These are phyloP conservation scores for Lachancea waltii DNA, from an alignment of 805 yeast species.

Conservation along the genomic window DNA sequence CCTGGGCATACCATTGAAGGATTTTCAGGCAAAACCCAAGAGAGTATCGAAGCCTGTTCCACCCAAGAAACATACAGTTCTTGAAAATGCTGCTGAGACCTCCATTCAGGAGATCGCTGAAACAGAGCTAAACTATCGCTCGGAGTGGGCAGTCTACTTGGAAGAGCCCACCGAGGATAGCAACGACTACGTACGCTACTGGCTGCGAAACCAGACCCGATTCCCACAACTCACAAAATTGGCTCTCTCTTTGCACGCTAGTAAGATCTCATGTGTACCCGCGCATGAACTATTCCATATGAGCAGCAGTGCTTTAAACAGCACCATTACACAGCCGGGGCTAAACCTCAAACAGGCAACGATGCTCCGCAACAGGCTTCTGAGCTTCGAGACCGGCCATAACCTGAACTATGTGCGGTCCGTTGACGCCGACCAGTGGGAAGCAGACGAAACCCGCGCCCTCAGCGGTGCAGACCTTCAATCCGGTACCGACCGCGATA, in stretches of 20 bases:
- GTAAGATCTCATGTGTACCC: conserved; percentile 11
- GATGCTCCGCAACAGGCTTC: conserved; percentile 13
- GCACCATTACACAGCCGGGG: conserved; percentile 10
- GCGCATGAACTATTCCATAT: conserved; percentile 11
- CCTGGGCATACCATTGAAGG: no score
- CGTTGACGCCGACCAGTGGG: conserved; percentile 13
- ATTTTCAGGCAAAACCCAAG: no score
- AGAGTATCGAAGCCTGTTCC: background rate
- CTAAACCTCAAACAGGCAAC: conserved; percentile 11
- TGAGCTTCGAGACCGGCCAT: conserved; percentile 12
- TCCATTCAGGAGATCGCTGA: conserved; percentile 2
- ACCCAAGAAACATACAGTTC: background rate
- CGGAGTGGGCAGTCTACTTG: conserved; percentile 14
- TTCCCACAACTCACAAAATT: conserved; percentile 9
- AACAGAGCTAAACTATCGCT: background rate
- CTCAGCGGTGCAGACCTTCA: background rate
- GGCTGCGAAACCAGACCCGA: conserved; percentile 14
- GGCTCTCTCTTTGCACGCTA: conserved; percentile 12
- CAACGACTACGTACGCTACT: conserved; percentile 10
- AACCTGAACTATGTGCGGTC: conserved; percentile 7
- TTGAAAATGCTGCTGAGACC: conserved; percentile 1
- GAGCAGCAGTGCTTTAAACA: conserved; percentile 10
- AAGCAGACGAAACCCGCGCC: conserved; percentile 8
- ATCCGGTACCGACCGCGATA: background rate
- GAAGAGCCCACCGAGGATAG: conserved; percentile 11